phyloP scores from a whole-genome alignment of 805 yeast genomes.

The Hagleromyces aurorensis region DNA sequence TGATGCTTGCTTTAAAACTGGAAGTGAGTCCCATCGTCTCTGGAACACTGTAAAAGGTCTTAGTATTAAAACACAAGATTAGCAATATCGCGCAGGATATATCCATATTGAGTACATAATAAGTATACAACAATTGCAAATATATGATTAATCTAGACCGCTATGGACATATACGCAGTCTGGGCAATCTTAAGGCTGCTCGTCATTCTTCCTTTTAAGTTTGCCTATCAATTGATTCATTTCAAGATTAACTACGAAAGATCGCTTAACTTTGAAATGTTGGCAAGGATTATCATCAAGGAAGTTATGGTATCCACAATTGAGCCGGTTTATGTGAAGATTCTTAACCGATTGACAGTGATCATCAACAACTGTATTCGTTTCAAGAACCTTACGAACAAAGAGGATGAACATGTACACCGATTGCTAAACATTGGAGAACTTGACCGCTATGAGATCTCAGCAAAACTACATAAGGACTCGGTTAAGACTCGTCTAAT shows the following conservation, averaged over 20 bases:
- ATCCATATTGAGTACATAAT: too few species aligned
- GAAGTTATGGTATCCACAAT: slow-evolving; percentile 10
- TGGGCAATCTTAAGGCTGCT: slow-evolving; percentile 7
- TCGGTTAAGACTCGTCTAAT: slow-evolving; percentile 1
- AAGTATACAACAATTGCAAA: too few species aligned
- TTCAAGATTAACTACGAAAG: not conserved
- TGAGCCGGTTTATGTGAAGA: not conserved
- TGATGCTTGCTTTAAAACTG: too few species aligned
- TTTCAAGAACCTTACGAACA: too few species aligned
- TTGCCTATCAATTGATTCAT: not conserved
- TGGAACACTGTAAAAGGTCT: too few species aligned
- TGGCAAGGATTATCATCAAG: slow-evolving; percentile 10
- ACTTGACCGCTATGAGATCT: not conserved
- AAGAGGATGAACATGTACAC: not conserved
- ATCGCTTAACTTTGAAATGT: slow-evolving; percentile 2
- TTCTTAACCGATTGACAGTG: not conserved
- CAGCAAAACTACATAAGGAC: not conserved
- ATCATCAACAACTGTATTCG: not conserved
- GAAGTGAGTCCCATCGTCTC: too few species aligned
- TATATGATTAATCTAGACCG: too few species aligned
- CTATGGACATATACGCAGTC: too few species aligned
- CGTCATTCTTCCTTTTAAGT: slow-evolving; percentile 4
- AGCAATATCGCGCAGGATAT: too few species aligned
- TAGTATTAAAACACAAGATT: too few species aligned
- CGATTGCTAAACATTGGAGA: not conserved